A percentile compares a stretch with the other conserved stretches of the same genome.
phyloP scores from a whole-genome alignment of 2,329 filamentous ascomycete genomes.

The Talaromyces sp. region DNA sequence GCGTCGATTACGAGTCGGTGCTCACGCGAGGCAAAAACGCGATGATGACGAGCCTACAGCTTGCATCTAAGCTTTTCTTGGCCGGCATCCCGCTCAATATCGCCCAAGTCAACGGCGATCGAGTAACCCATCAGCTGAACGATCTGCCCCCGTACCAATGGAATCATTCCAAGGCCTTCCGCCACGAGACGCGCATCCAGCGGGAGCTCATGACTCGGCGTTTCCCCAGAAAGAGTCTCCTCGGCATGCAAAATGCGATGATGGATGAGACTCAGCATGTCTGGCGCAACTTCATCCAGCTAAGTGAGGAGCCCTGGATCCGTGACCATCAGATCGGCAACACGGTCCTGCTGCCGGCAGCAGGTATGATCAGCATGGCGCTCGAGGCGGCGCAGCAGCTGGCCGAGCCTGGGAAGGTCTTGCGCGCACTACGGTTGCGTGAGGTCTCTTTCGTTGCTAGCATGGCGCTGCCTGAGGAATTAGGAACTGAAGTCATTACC shows the following conservation, averaged over 20 bases:
- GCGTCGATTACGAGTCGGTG: too few relatives aligned
- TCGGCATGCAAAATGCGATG: constrained; percentile 23
- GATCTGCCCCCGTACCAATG: constrained; percentile 3
- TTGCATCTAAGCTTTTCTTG: too few relatives aligned
- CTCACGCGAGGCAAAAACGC: too few relatives aligned
- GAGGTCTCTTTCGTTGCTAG: constrained; percentile 28
- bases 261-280: constrained; percentile 19
- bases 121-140: too few relatives aligned
- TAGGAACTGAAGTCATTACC: not conserved
- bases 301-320: constrained; percentile 33
- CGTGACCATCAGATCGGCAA: constrained; percentile 26
- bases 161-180: constrained; percentile 38
- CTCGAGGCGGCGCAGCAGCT: constrained; percentile 31
- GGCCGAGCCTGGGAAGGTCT: constrained; percentile 6
- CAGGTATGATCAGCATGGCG: constrained; percentile 31
- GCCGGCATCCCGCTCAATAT: too few relatives aligned
- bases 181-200: constrained; percentile 43
- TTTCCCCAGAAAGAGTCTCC: constrained; percentile 13
- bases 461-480: constrained; percentile 25
- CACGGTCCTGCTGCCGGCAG: constrained; percentile 29
- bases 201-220: not conserved
- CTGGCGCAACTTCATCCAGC: constrained; percentile 32
- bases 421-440: constrained; percentile 24
- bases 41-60: too few relatives aligned
- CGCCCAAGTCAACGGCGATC: too few relatives aligned